phyloP scores from a whole-genome alignment of 176 grass and related monocot genomes.

The Melocanna baccifera region DNA sequence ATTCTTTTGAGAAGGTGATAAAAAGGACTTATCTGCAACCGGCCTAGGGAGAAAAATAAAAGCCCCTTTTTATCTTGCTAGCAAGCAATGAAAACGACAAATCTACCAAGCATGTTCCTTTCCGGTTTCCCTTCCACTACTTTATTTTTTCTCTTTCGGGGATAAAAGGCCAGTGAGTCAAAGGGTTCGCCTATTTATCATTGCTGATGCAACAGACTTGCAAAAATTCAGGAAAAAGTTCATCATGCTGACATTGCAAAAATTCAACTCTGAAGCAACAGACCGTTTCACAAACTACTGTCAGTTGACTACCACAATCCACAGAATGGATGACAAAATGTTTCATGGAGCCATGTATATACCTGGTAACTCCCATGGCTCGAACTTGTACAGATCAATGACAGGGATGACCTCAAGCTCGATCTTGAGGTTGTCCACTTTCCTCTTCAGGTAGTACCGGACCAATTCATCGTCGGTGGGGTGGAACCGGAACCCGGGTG shows the following conservation, averaged over 20 bases:
- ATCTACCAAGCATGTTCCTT: neutral
- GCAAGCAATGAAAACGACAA: neutral
- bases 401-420: slow-evolving; percentile 94
- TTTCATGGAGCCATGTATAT: neutral
- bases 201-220: no score
- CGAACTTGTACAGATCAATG: slow-evolving; percentile 87
- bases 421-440: slow-evolving; percentile 76
- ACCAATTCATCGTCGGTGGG: slow-evolving; percentile 90
- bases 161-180: neutral
- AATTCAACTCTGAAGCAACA: neutral
- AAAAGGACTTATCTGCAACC: slow-evolving; percentile 53
- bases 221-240: neutral
- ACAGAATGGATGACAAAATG: neutral
- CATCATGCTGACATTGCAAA: neutral
- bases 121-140: neutral
- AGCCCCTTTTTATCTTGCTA: neutral
- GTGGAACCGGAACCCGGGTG: slow-evolving; percentile 95
- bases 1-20: slow-evolving; percentile 34
- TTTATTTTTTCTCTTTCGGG: neutral
- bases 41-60: slow-evolving; percentile 52
- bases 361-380: slow-evolving; percentile 99
- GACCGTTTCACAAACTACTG: neutral
- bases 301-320: neutral
- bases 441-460: slow-evolving; percentile 95
- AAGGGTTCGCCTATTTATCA: neutral